Base-by-base conservation (phyloP, 345 rosid species). In the Eucalyptus regnans region DNA sequence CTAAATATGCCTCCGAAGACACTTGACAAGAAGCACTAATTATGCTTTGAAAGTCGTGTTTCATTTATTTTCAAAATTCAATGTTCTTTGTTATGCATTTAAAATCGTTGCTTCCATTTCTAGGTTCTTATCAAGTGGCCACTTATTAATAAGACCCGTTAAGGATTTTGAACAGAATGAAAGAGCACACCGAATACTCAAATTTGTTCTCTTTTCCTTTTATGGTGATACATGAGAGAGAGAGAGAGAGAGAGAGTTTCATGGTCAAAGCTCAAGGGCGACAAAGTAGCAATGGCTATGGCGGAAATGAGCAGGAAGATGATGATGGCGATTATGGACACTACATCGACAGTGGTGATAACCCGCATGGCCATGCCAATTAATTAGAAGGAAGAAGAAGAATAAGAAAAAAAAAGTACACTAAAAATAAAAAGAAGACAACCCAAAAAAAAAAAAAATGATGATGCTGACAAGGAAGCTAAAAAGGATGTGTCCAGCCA, bases 361-460 rank as follows among this genome's bases (percentile, higher is more conserved):
- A 13, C 1, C 18, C 0, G 37, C 37, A 14, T 52, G 0, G 58
- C 10, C 10, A n/a, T 16, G 22, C 22, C 41, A 64, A n/a, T 16
- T 64, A 7, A 15, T 14, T n/a, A 66, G 11, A 31, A 31, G 22
- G 18, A 31, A n/a, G 3, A 31, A 15, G 41, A 31, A 31, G 79
- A 31, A 52, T 7, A 52, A 52, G 10, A 3, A 52, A 44, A 17
- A 17, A 9, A 0, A 1, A 2, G 18, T 3, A 33, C 3, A 64
- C 37, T 0, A 58, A 25, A 58, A 25, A 25, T 2, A 5, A 5
- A 58, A 25, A 58, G 12, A 23, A 58, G 12, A 25, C 12, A 23
- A 25, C 23, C 5, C 0, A 0, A 9, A 5, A 9, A 4, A 29
- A 66, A 66, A 7, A 5, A 15, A 15, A 4, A n/a, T n/a, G n/a